Evolutionary conservation across 1,284 basidiomycete species (phyloP), one percentile per base, ranked within the genome.

Genomic region (Ganoderma sinense): DNA sequence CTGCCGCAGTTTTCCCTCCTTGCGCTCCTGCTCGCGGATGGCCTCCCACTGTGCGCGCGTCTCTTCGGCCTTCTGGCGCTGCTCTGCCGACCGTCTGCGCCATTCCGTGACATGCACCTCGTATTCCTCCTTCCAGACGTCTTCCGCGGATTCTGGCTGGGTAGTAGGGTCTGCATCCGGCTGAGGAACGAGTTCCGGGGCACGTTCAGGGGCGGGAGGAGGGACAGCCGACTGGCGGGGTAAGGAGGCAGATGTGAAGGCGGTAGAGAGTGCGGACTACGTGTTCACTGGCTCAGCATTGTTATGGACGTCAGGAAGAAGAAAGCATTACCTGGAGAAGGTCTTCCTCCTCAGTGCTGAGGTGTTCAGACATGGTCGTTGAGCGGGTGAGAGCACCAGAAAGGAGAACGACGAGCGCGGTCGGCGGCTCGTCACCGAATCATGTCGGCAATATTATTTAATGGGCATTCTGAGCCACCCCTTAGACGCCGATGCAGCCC

Each of bases 1-100:
- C 53, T 70, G 68, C 10, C 78, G 74, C 64, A 79, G 78, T 69
- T 75, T 75, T 45, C 68, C 73, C 66, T 78, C 74, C 72, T 75
- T 73, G 69, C 74, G 71, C 75, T 81, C 80, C 67, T 81, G 84
- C 73, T 78, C 83, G 78, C 82, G 75, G 81, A 89, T 82, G 40
- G 82, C 84, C 77, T 94, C 94, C 89, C 94, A 93, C 69, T 86
- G 83, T 58, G 87, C 85, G n/a, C 94, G 89, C 76, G 91, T 89
- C 69, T 84, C 86, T 80, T 93, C 91, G 10, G 94, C 92, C 78
- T 92, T 94, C 74, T 87, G 84, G 64, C 94, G 90, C 56, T 91
- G 91, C 70, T 89, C 87, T 41, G 92, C 89, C 36, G 91, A 92
- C 76, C 92, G 88, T 33, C 88, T 88, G 51, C 90, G 89, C 95